Conservation (phyloP, 208 protist species). For the Wallacemonas sp. region DNA sequence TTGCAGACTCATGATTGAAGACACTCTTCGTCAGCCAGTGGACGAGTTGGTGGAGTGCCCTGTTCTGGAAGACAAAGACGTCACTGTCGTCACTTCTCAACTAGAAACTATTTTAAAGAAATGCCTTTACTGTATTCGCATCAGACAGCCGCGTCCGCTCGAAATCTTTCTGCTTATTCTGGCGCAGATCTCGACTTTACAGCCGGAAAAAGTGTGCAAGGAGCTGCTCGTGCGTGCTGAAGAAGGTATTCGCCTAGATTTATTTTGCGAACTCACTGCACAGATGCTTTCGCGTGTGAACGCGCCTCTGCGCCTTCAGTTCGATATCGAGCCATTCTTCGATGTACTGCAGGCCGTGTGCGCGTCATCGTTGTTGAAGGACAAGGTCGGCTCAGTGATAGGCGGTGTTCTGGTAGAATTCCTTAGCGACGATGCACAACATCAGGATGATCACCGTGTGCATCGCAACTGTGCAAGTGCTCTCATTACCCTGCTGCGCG, state of each 20-base stretch:
- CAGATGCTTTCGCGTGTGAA: constrained; percentile 41
- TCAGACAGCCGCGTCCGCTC: constrained; percentile 39
- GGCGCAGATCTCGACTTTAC: constrained; percentile 24
- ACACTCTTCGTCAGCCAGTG: constrained; percentile 46
- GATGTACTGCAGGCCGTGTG: constrained; percentile 64
- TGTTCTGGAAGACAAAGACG: constrained; percentile 31
- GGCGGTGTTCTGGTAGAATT: constrained; percentile 51
- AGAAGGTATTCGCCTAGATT: constrained; percentile 41
- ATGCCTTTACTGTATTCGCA: constrained; percentile 64
- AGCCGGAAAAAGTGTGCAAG: constrained; percentile 29
- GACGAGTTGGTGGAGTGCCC: constrained; percentile 40
- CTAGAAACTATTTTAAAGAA: constrained; percentile 63
- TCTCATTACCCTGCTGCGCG: constrained; percentile 76
- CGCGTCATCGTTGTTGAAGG: constrained; percentile 45
- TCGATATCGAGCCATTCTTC: constrained; percentile 72
- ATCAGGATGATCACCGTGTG: constrained; percentile 74
- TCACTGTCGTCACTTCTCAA: constrained; percentile 31
- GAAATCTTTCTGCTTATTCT: constrained; percentile 57
- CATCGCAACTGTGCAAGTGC: constrained; percentile 68
- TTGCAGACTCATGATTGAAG: constrained; percentile 31
- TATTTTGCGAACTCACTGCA: constrained; percentile 40
- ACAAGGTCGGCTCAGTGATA: constrained; percentile 41
- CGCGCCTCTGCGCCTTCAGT: constrained; percentile 33
- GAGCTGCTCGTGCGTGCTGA: constrained; percentile 35
- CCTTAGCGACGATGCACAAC: constrained; percentile 41